Percentiles rank a stretch among this genome's conserved stretches.
These are phyloP conservation scores for Cyclostephanos tholiformis DNA, from an alignment of 108 stramenopile genomes.

Conservation along the genomic window DNA sequence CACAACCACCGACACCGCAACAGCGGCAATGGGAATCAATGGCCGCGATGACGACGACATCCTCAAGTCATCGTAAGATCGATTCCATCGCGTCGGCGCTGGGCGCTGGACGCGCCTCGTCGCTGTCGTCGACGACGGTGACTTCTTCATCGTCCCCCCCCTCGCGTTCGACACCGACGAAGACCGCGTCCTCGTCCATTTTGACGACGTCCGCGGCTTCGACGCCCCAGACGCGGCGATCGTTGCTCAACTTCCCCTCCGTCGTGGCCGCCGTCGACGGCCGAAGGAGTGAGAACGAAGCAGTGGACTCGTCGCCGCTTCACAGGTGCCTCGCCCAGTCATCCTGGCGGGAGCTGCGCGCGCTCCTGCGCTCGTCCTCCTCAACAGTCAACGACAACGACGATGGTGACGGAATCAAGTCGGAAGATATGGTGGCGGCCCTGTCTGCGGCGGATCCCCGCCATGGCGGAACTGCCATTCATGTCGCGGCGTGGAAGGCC, in stretches of 20 bases:
- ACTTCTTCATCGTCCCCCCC: background rate
- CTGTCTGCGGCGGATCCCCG: slow-evolving; percentile 33
- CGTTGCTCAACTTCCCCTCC: background rate
- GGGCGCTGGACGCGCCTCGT: background rate
- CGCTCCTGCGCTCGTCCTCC: background rate
- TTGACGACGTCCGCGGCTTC: no score
- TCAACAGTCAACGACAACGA: slow-evolving; percentile 3
- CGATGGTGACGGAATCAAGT: background rate
- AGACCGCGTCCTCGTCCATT: background rate
- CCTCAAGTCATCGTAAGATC: background rate
- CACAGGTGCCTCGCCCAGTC: background rate
- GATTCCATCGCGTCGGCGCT: slow-evolving; percentile 43
- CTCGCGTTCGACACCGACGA: background rate
- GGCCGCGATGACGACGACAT: background rate
- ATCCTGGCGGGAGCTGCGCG: background rate
- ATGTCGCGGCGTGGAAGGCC: slow-evolving; percentile 56
- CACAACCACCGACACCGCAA: background rate
- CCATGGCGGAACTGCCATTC: slow-evolving; percentile 44
- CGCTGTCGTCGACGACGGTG: background rate
- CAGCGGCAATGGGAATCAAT: background rate
- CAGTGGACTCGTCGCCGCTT: background rate
- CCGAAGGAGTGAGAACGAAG: background rate
- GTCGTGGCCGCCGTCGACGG: background rate
- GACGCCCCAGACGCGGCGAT: background rate
- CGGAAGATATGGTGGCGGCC: slow-evolving; percentile 13